Conservation (phyloP, 768 basidiomycete species). For the Cystofilobasidium bisporidii region DNA sequence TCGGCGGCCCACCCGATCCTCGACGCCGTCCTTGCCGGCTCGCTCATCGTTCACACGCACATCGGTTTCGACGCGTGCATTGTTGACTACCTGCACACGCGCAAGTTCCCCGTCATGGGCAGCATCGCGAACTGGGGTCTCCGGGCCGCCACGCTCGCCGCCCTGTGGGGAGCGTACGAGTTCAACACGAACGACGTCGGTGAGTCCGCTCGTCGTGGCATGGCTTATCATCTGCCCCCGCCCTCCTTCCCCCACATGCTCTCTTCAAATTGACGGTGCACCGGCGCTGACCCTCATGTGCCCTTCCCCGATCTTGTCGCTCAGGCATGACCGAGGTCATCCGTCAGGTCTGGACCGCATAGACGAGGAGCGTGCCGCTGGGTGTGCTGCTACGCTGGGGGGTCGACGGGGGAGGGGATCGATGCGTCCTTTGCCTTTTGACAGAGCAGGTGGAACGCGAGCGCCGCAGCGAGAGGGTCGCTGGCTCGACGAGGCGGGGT, state of each 20-base stretch:
- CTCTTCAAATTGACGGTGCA: no score
- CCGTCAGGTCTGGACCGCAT: slow-evolving; percentile 72
- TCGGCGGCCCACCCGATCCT: slow-evolving; percentile 51
- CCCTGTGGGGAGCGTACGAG: slow-evolving; percentile 84
- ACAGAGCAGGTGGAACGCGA: neutral
- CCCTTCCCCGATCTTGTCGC: slow-evolving; percentile 19
- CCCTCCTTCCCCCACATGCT: no score
- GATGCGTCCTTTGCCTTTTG: no score
- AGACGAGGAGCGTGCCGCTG: slow-evolving; percentile 14
- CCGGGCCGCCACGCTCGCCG: slow-evolving; percentile 64
- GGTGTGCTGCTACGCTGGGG: neutral
- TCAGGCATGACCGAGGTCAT: slow-evolving; percentile 78
- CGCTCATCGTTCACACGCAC: slow-evolving; percentile 87
- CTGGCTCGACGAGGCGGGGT: no score
- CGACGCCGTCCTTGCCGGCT: slow-evolving; percentile 78
- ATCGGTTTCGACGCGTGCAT: slow-evolving; percentile 64
- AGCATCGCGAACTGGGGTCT: slow-evolving; percentile 63
- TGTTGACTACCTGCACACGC: slow-evolving; percentile 82
- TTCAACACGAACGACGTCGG: slow-evolving; percentile 99
- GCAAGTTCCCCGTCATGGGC: slow-evolving; percentile 84
- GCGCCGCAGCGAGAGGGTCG: no score
- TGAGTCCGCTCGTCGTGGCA: slow-evolving; percentile 44
- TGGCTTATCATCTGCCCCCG: no score
- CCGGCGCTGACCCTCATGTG: slow-evolving; percentile 23
- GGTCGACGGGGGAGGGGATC: no score